Base-by-base conservation (phyloP, 352 stramenopile genomes). In the Phytopythium kandeliae region DNA sequence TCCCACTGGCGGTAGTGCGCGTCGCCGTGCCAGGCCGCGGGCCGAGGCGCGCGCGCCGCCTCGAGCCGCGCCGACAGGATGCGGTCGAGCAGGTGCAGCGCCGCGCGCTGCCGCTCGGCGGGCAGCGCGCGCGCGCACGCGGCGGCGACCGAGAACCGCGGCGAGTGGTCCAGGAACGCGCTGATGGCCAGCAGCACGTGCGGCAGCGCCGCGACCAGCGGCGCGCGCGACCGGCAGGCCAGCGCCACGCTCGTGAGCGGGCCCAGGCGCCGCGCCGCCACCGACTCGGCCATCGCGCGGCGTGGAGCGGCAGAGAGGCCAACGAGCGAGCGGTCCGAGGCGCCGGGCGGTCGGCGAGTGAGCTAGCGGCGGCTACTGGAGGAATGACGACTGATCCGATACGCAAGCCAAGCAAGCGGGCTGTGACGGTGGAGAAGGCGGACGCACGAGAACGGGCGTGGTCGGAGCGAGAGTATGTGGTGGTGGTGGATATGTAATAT, bases 1-100 rank as follows among this genome's bases (percentile, higher is more conserved):
- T 33, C 34, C 60, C 60, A 72, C 49, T 72, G 64, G 17, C 46
- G 60, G 42, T 66, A 72, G 26, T 53, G 21, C n/a, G 37, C 34
- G 24, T 63, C 46, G 8, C 34, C 31, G 2, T 24, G 6, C 47
- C 35, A 11, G 28, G 26, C 13, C 24, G 25, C 25, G 13, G 11
- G 24, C 26, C 21, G 17, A 19, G 13, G 17, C 8, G 35, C 17
- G 7, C 24, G 26, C 19, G 43, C 38, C 43, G 35, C 48, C 19
- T 51, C 21, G 9, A 19, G 44, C 46, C 61, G 22, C 2, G 19
- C 10, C 17, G 50, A 19, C 25, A 47, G 46, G 16, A 74, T 35
- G 3, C 65, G 55, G 10, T 65, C 30, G 17, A 74, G 43, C 10
- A 74, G 43, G 17, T 54, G 24, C 13, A 46, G 31, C 21, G 47